Conservation (phyloP, 371 early-diverging fungal species). For the Actinomortierella ambigua region DNA sequence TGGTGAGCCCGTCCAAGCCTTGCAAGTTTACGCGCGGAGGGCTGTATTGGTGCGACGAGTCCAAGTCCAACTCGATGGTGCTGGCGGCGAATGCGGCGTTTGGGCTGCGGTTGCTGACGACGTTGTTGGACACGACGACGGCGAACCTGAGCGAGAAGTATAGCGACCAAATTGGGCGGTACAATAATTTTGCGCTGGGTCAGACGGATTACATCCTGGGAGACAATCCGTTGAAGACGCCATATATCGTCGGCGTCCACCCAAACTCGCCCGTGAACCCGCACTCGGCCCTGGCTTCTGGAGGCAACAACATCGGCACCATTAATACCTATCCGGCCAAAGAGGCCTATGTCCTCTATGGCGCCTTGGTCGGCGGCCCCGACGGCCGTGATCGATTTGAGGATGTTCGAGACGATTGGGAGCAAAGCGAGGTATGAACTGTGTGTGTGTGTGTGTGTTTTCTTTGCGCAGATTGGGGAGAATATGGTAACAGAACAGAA, state of each 20-base stretch:
- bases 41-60: constrained; percentile 58
- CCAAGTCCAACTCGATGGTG: constrained; percentile 55
- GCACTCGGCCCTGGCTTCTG: constrained; percentile 68
- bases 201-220: constrained; percentile 67
- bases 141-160: not conserved
- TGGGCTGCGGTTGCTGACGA: constrained; percentile 20
- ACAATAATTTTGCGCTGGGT: constrained; percentile 50
- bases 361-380: constrained; percentile 69
- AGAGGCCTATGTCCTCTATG: constrained; percentile 53
- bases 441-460: no score
- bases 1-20: constrained; percentile 21
- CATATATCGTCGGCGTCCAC: constrained; percentile 67
- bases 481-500: no score
- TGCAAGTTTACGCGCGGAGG: constrained; percentile 59
- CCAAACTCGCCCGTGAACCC: constrained; percentile 66
- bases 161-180: constrained; percentile 33
- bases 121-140: constrained; percentile 10
- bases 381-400: constrained; percentile 57
- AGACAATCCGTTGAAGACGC: constrained; percentile 59
- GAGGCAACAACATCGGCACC: constrained; percentile 53
- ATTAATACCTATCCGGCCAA: constrained; percentile 49
- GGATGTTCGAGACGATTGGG: constrained; percentile 55
- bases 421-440: constrained; percentile 53
- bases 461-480: no score
- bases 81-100: constrained; percentile 50